Base-by-base conservation (phyloP, 169 alveolate genomes). In the Eimeria tenella region DNA sequence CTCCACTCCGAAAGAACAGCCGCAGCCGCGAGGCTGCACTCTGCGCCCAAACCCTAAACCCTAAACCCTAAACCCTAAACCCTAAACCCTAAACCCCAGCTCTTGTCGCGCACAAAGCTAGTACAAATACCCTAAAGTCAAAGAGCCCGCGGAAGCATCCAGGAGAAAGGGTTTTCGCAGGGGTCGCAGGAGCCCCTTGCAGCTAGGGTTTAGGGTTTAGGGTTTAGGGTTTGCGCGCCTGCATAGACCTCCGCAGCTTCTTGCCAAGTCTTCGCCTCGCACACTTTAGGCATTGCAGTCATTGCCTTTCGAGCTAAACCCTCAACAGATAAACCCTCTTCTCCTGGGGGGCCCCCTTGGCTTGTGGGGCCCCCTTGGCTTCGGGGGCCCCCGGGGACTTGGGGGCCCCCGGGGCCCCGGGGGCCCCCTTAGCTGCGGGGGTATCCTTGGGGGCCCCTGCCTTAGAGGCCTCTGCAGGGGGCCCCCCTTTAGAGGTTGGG, bases 231-330 rank as follows among this genome's bases (percentile, higher is more conserved):
- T 58, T 58, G 11, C 68, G 11, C 19, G 68, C 68, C 68, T 58
- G 68, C 68, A 58, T 58, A 58, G 68, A 58, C 19, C 68, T 58
- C 68, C 21, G 68, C 68, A 58, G 68, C 68, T 58, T 58, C 68
- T 17, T 58, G 68, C 68, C 68, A 58, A 58, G 68, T 17, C 68
- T 58, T 58, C 68, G 19, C 68, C 19, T 58, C 68, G 19, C 68
- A 58, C 11, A 58, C 19, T 17, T 58, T 58, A 17, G 68, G 68
- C 68, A 58, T 10, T 17, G 68, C 68, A 1, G 19, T 13, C 68
- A 58, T 10, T 13, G 68, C 68, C 11, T 17, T 10, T 17, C 68
- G 68, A 58, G 68, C 68, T 13, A 58, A 17, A 17, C 21, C 68
- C 68, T 58, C 68, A 10, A 17, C 68, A 58, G 68, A 58, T 10